Conservation (phyloP, 768 basidiomycete species). For the Suillus plorans region DNA sequence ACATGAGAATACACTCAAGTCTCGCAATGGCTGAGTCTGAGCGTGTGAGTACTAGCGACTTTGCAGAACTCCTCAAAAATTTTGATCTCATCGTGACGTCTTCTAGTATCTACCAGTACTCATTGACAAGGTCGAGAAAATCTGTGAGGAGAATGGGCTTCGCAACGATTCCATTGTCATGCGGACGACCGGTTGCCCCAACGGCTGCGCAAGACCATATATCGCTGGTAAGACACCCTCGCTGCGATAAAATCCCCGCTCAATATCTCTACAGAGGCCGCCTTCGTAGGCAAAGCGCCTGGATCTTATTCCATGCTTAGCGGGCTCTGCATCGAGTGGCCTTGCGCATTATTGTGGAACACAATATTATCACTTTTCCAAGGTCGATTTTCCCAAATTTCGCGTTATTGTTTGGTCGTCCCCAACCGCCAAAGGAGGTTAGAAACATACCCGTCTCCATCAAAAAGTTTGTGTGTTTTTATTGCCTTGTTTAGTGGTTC, state of each 20-base stretch:
- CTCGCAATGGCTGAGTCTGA: slow-evolving; percentile 82
- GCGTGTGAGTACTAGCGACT: slow-evolving; percentile 44
- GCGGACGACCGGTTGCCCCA: slow-evolving; percentile 98
- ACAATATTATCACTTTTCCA: no score
- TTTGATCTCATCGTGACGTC: slow-evolving; percentile 35
- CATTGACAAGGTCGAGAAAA: slow-evolving; percentile 91
- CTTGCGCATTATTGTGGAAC: no score
- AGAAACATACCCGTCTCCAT: no score
- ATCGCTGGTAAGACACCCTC: slow-evolving; percentile 61
- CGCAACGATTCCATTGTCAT: slow-evolving; percentile 95
- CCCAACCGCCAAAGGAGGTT: no score
- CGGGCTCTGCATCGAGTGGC: no score
- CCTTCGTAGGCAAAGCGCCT: slow-evolving; percentile 95
- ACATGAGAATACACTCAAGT: slow-evolving; percentile 31
- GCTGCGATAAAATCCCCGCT: slow-evolving; percentile 3
- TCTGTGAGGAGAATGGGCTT: slow-evolving; percentile 91
- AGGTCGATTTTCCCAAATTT: no score
- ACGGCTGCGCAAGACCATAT: slow-evolving; percentile 92
- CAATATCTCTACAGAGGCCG: slow-evolving; percentile 62
- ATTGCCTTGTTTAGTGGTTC: no score
- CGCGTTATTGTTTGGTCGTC: no score
- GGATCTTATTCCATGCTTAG: slow-evolving; percentile 91
- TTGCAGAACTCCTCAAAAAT: slow-evolving; percentile 3
- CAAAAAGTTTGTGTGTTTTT: no score
- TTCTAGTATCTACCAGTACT: slow-evolving; percentile 85